Base-by-base conservation (phyloP, 352 stramenopile genomes). In the Blastocystis sp. region DNA sequence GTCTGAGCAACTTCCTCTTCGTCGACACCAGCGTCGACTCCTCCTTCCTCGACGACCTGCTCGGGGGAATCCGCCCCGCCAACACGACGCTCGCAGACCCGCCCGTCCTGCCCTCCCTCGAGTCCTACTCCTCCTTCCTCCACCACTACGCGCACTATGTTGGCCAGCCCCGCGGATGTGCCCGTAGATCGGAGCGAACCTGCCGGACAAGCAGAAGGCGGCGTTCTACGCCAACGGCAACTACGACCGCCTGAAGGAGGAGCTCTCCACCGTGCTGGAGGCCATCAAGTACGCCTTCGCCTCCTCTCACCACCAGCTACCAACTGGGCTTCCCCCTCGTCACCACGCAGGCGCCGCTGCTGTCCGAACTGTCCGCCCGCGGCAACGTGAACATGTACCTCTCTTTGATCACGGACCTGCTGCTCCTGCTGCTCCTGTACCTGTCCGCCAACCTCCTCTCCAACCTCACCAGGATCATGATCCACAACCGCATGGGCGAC, bases 311-410 rank as follows among this genome's bases (percentile, higher is more conserved):
- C 28, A 34, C 28, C 28, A 34, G 28, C n/a, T 76, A 76, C 52
- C 65, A 76, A 38, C 43, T 76, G 4, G 65, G 65, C 14, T 76
- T 76, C 2, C 52, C 65, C 9, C 10, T 41, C 9, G 38, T 76
- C 52, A n/a, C 43, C 14, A 76, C 65, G 17, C 23, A 76, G 19
- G 38, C 65, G 7, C 65, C 65, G 17, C 65, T 76, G 5, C 23
- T 76, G 23, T 43, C 65, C 9, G 65, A 43, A 41, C 43, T 76
- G 9, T 21, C 65, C 19, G 23, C 21, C 11, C 34, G 38, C 5
- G 65, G 65, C 9, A 76, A 76, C n/a, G 38, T 52, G 38, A 76
- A 43, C 65, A 76, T 76, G 65, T 76, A 76, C 43, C 38, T 76
- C 3, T 76, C 65, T 59, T 38, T 76, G 43, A 76, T 76, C 65